Percentiles rank a stretch among this genome's conserved stretches.
Conservation (phyloP, 495 filamentous ascomycete genomes). For the Pyrenula aspistea region DNA sequence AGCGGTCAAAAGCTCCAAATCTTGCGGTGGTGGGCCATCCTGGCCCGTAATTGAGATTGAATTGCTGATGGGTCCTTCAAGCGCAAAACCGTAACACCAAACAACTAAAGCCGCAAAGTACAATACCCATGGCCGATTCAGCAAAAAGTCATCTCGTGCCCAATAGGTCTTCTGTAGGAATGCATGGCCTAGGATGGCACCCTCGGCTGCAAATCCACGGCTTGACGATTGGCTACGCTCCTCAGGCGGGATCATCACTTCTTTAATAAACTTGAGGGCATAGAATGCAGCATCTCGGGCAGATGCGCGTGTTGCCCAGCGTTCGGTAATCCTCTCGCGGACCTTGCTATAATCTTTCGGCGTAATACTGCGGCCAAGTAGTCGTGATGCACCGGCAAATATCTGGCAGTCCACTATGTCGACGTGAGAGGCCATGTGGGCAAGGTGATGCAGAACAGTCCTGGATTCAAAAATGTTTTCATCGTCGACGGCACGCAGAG, state of each 20-base stretch:
- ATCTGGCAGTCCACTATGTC: conserved; percentile 97
- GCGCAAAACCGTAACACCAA: conserved; percentile 88
- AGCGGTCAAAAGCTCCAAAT: conserved; percentile 27
- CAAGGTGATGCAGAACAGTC: conserved; percentile 82
- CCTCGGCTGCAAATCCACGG: conserved; percentile 15
- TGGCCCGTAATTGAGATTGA: neutral
- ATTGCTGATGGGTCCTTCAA: conserved; percentile 62
- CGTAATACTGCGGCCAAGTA: conserved; percentile 79
- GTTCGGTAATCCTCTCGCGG: conserved; percentile 72
- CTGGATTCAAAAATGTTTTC: conserved; percentile 77
- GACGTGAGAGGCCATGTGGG: conserved; percentile 97
- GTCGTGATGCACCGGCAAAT: conserved; percentile 72
- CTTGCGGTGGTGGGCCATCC: conserved; percentile 21
- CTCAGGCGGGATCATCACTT: conserved; percentile 56
- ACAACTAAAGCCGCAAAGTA: conserved; percentile 88
- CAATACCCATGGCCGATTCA: conserved; percentile 94
- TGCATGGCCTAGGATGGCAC: conserved; percentile 10
- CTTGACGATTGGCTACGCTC: conserved; percentile 12
- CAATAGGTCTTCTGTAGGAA: conserved; percentile 39
- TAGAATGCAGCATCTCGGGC: conserved; percentile 92
- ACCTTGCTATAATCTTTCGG: conserved; percentile 68
- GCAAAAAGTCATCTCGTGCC: conserved; percentile 77
- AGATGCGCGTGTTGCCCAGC: conserved; percentile 85
- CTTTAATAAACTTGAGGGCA: conserved; percentile 73
- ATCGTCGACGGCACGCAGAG: conserved; percentile 37